Evolutionary conservation across 495 filamentous ascomycete species (phyloP).

Genomic region (Echria macrotheca): DNA sequence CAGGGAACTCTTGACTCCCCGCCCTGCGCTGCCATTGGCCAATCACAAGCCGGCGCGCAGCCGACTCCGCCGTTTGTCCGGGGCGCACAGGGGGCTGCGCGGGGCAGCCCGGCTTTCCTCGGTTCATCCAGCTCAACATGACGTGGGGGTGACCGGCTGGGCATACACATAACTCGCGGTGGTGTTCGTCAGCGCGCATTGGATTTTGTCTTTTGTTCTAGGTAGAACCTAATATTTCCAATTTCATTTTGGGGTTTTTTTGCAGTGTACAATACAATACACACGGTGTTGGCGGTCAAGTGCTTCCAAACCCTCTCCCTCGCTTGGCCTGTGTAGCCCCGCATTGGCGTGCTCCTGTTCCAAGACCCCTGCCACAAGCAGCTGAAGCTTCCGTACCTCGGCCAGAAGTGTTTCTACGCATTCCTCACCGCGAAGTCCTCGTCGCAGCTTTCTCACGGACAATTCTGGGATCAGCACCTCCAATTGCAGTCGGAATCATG

Average conservation of each 20-base stretch:
- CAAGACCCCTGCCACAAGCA: too few relatives aligned
- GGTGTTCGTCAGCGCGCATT: background rate
- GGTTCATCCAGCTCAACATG: slow-evolving; percentile 21
- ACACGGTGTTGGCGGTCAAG: background rate
- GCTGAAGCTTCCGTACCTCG: too few relatives aligned
- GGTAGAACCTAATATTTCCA: background rate
- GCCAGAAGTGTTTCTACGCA: too few relatives aligned
- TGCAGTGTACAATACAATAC: too few relatives aligned
- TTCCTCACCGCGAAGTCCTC: too few relatives aligned
- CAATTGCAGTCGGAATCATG: slow-evolving; percentile 12
- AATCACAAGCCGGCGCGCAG: slow-evolving; percentile 12
- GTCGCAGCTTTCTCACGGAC: too few relatives aligned
- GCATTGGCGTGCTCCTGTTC: slow-evolving; percentile 1
- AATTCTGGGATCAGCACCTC: too few relatives aligned
- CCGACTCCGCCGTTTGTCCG: slow-evolving; percentile 22
- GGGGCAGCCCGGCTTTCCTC: slow-evolving; percentile 33
- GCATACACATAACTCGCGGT: background rate
- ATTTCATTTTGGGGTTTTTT: background rate
- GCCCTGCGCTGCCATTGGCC: slow-evolving; percentile 23
- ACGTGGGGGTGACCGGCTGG: slow-evolving; percentile 5
- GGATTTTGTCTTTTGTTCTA: background rate
- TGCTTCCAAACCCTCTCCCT: background rate
- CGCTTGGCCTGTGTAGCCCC: slow-evolving; percentile 5
- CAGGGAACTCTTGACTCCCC: slow-evolving; percentile 1
- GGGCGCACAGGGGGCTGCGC: slow-evolving; percentile 11